phyloP scores from a whole-genome alignment of 805 yeast species.

The Starmerella vitae region DNA sequence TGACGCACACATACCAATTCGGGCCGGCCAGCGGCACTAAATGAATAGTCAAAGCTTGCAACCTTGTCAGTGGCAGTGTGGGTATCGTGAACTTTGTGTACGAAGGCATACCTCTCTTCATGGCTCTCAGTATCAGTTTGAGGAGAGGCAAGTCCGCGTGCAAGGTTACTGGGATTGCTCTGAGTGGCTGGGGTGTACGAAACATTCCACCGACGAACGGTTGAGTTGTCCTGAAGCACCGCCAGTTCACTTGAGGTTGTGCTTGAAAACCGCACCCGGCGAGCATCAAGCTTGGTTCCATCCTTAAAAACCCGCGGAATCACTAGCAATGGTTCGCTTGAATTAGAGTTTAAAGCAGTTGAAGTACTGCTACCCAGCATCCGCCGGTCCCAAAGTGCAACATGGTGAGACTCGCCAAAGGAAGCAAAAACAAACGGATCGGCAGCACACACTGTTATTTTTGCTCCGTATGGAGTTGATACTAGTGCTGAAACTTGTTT shows the following conservation, averaged over 20 bases:
- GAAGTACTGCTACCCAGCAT: constrained; percentile 19
- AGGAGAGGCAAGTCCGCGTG: constrained; percentile 8
- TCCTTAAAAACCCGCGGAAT: constrained; percentile 21
- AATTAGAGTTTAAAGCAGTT: constrained; percentile 10
- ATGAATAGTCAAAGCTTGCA: constrained; percentile 72
- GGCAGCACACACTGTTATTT: constrained; percentile 56
- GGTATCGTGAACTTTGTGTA: constrained; percentile 60
- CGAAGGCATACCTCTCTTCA: constrained; percentile 31
- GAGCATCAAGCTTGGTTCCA: constrained; percentile 10
- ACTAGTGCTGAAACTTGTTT: constrained; percentile 35
- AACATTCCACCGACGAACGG: constrained; percentile 67
- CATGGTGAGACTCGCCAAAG: constrained; percentile 68
- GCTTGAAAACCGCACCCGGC: constrained; percentile 33
- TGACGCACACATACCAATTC: constrained; percentile 78
- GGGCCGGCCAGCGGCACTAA: constrained; percentile 36
- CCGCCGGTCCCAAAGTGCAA: constrained; percentile 45
- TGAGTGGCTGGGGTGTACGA: constrained; percentile 8
- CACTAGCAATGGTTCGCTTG: constrained; percentile 18
- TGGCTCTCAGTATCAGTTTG: not conserved
- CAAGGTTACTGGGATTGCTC: constrained; percentile 7
- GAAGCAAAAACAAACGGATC: constrained; percentile 57
- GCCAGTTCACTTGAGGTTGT: constrained; percentile 58
- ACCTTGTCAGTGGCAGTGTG: constrained; percentile 69
- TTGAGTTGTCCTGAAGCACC: constrained; percentile 63
- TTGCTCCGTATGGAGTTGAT: constrained; percentile 59